Evolutionary conservation across 129 eudicot species (phyloP).

Genomic region (Flaveria brownii): DNA sequence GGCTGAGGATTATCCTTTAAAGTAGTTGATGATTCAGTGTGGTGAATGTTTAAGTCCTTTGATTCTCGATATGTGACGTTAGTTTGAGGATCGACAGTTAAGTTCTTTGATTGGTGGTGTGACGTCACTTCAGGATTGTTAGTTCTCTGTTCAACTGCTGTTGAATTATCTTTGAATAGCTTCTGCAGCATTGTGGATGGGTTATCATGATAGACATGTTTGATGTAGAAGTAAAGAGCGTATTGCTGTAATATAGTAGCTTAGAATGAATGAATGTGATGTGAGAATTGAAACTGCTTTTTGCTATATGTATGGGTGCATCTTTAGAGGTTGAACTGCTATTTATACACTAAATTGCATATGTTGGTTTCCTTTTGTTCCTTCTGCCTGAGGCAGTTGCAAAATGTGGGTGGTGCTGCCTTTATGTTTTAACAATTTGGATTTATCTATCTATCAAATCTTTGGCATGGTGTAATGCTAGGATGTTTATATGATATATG

Average conservation of each 20-base stretch:
- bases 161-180: neutral
- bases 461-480: neutral
- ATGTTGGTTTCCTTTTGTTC: neutral
- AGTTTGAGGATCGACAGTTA: neutral
- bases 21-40: constrained; percentile 12
- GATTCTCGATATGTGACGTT: constrained; percentile 8
- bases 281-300: neutral
- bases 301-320: too few relatives aligned
- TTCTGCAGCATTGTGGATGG: neutral
- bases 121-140: neutral
- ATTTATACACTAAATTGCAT: neutral
- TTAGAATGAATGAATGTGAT: constrained; percentile 3
- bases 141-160: neutral
- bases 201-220: neutral
- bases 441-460: neutral
- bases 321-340: neutral
- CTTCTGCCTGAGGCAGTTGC: neutral
- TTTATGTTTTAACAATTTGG: neutral
- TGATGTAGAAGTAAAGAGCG: neutral
- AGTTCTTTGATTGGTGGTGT: neutral
- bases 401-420: neutral
- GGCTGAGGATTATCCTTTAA: constrained; percentile 2
- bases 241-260: neutral
- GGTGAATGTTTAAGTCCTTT: neutral
- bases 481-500: neutral